Conservation (phyloP, 164 flowering plant species). For the Warburgia ugandensis region DNA sequence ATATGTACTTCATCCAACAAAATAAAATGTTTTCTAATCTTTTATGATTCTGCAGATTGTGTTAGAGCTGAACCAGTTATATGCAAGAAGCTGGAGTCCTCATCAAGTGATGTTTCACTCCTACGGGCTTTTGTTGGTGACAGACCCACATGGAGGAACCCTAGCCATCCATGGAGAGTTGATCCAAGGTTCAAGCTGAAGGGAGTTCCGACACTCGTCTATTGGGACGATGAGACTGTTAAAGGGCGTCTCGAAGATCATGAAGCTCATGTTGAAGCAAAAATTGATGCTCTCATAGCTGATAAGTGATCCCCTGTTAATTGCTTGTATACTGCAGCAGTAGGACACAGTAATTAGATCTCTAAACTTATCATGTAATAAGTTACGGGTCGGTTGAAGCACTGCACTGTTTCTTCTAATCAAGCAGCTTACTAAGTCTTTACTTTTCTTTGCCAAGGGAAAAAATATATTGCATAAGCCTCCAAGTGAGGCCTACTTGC, state of each 20-base stretch:
- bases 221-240: constrained; percentile 66
- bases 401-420: too few species aligned
- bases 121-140: constrained; percentile 93
- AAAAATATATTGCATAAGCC: too few species aligned
- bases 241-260: constrained; percentile 82
- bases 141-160: constrained; percentile 87
- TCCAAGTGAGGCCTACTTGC: too few species aligned
- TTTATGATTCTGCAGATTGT: constrained; percentile 47
- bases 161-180: constrained; percentile 68
- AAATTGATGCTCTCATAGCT: constrained; percentile 57
- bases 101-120: constrained; percentile 44
- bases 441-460: too few species aligned
- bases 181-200: constrained; percentile 74
- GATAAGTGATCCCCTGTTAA: too few species aligned
- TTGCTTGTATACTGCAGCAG: too few species aligned
- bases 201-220: constrained; percentile 84
- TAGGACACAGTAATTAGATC: too few species aligned
- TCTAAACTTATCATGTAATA: too few species aligned
- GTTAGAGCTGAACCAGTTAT: constrained; percentile 95
- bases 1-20: too few species aligned
- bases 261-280: constrained; percentile 73
- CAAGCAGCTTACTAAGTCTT: too few species aligned
- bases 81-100: constrained; percentile 68
- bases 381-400: too few species aligned
- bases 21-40: not conserved